A percentile compares a stretch with the other conserved stretches of the same genome.
phyloP scores from a whole-genome alignment of 495 filamentous ascomycete species.

The Lasiosphaeris hirsuta region DNA sequence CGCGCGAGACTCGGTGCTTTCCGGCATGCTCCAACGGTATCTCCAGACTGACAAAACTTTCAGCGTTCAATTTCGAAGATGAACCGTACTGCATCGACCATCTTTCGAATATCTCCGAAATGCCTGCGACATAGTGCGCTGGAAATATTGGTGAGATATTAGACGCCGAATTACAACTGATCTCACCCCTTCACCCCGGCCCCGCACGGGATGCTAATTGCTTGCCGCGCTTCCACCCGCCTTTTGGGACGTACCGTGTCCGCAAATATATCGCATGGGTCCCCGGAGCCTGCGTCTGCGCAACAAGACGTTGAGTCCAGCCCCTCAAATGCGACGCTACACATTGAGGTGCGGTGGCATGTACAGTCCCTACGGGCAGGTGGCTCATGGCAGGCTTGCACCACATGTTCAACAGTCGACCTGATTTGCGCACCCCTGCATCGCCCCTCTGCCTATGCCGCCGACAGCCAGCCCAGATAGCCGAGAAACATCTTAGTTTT shows the following conservation, averaged over 20 bases:
- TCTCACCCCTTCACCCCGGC: not conserved
- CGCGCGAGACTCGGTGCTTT: no score
- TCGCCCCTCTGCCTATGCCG: conserved; percentile 3
- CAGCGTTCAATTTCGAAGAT: no score
- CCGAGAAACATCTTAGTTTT: not conserved
- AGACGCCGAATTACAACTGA: no score
- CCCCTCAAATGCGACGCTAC: not conserved
- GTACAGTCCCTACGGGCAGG: not conserved
- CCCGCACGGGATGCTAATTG: not conserved
- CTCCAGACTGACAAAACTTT: no score
- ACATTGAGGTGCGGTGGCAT: not conserved
- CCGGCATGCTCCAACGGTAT: no score
- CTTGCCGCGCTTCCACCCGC: not conserved
- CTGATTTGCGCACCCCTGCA: not conserved
- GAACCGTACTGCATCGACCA: no score
- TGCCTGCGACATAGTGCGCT: no score
- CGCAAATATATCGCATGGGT: conserved; percentile 14
- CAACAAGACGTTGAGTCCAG: no score
- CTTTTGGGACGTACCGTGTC: conserved; percentile 10
- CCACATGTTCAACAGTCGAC: no score
- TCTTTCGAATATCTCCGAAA: no score
- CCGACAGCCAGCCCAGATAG: not conserved
- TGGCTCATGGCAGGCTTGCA: no score
- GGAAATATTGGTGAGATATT: no score
- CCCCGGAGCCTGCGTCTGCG: not conserved